Conservation (phyloP, 1,139 yeast species). For the Williopsis jadinii region DNA sequence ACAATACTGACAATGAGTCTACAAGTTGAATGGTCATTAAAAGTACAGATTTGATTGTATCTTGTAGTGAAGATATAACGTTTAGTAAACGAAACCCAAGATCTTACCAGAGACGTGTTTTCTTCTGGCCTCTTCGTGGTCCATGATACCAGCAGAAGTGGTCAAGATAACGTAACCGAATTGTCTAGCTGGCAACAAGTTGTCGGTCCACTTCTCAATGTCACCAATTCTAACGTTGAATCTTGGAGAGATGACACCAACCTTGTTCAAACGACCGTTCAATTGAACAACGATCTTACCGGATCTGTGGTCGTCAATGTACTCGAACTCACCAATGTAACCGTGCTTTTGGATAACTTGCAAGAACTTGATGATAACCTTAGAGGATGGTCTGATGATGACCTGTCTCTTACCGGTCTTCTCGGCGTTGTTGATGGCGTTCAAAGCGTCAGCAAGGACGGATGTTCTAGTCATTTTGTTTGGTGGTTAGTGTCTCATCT, state of each 20-base stretch:
- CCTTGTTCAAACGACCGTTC: constrained; percentile 97
- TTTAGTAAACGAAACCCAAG: constrained; percentile 91
- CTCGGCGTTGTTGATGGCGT: constrained; percentile 98
- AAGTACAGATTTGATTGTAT: constrained; percentile 2
- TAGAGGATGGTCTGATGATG: constrained; percentile 97
- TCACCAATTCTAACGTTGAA: constrained; percentile 92
- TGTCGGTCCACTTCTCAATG: constrained; percentile 97
- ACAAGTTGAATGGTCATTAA: constrained; percentile 1
- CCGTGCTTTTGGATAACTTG: constrained; percentile 99
- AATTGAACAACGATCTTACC: constrained; percentile 96
- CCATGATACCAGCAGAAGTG: constrained; percentile 99
- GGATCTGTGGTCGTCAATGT: constrained; percentile 98
- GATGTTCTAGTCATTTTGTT: constrained; percentile 92
- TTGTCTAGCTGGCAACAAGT: constrained; percentile 98
- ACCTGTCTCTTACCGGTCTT: constrained; percentile 99
- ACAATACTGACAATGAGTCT: background rate
- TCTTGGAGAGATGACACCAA: constrained; percentile 98
- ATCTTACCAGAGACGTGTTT: constrained; percentile 99
- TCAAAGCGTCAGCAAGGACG: constrained; percentile 98
- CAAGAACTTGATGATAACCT: constrained; percentile 95
- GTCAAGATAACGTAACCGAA: constrained; percentile 96
- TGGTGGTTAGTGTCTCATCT: constrained; percentile 57
- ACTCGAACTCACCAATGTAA: constrained; percentile 98
- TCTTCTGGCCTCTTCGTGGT: constrained; percentile 99
- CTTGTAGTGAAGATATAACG: no score